phyloP scores from a whole-genome alignment of 495 filamentous ascomycete genomes.

The Aspergillus nanangensis region DNA sequence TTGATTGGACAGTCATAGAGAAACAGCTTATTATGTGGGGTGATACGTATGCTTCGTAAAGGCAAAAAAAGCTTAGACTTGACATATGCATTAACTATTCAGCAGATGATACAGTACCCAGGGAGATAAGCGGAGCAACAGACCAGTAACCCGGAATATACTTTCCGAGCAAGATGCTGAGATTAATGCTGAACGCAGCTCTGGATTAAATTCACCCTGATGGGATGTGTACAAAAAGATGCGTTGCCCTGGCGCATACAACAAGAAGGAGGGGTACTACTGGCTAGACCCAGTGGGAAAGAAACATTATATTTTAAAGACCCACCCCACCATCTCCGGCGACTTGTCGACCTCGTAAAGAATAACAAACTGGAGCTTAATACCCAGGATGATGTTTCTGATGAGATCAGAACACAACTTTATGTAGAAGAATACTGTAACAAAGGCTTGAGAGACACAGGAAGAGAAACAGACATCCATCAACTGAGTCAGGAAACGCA shows the following conservation, averaged over 20 bases:
- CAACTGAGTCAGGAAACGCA: too few relatives aligned
- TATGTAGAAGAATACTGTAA: too few relatives aligned
- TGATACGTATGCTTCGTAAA: constrained; percentile 9
- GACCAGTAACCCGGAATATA: constrained; percentile 14
- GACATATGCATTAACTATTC: constrained; percentile 21
- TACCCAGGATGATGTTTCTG: constrained; percentile 23
- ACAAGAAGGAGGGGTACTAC: constrained; percentile 21
- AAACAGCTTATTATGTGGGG: constrained; percentile 19
- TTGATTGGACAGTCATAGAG: constrained; percentile 16
- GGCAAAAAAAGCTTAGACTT: constrained; percentile 20
- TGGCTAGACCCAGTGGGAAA: constrained; percentile 27
- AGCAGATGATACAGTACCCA: constrained; percentile 3
- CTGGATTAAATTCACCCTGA: constrained; percentile 18
- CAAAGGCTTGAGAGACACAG: too few relatives aligned
- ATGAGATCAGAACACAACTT: constrained; percentile 15
- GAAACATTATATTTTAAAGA: constrained; percentile 27
- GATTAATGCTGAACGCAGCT: constrained; percentile 19
- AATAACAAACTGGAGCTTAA: too few relatives aligned
- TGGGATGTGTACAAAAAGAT: constrained; percentile 26
- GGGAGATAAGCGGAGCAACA: constrained; percentile 18
- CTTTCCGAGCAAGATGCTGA: constrained; percentile 18
- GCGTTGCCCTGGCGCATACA: constrained; percentile 19
- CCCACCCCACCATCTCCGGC: too few relatives aligned
- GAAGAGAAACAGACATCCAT: too few relatives aligned
- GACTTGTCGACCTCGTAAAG: too few relatives aligned